Base-by-base conservation (phyloP, 306 rosid species). In the Mimosa pudica region DNA sequence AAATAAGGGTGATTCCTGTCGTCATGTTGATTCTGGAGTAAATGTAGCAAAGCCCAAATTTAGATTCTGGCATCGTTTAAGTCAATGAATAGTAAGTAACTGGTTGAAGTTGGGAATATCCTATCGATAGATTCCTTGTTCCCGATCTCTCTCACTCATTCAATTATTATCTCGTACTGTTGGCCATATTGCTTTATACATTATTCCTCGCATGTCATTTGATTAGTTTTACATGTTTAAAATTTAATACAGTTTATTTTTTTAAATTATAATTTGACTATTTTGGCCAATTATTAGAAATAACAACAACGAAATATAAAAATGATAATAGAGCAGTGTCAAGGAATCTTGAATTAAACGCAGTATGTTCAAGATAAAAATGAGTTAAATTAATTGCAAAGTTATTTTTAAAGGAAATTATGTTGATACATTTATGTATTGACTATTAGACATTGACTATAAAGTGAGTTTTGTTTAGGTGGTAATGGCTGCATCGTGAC, bases 21-120 rank as follows among this genome's bases (percentile, higher is more conserved):
- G 13, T n/a, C 68, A 32, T 30, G 41, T 4, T 17, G 42, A 33
- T 4, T 32, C 66, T 10, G 68, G 42, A 33, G 16, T 32, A 32
- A 62, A 62, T 62, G 8, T 10, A 10, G 42, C 9, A 5, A 11
- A 4, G 68, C 5, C 68, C 68, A 32, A 20, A 12, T 62, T 11
- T 32, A 30, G 42, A 12, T 30, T 32, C n/a, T 10, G 67, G 17
- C 5, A 62, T 10, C 67, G 32, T 30, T 11, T 1, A 0, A 30
- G 14, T 61, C 16, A 4, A 61, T 61, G 16, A 24, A 24, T 32
- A 10, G 38, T 61, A 61, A 30, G 67, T 1, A 62, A 33, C 42
- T 10, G 16, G 38, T 13, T 36, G 76, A 48, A 17, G 84, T 72
- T 38, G 52, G 32, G 86, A 77, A 84, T 88, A 81, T 82, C 70